These are phyloP conservation scores for Xylariaceae sp. DNA, from an alignment of 2,329 filamentous ascomycete species.

Conservation along the genomic window DNA sequence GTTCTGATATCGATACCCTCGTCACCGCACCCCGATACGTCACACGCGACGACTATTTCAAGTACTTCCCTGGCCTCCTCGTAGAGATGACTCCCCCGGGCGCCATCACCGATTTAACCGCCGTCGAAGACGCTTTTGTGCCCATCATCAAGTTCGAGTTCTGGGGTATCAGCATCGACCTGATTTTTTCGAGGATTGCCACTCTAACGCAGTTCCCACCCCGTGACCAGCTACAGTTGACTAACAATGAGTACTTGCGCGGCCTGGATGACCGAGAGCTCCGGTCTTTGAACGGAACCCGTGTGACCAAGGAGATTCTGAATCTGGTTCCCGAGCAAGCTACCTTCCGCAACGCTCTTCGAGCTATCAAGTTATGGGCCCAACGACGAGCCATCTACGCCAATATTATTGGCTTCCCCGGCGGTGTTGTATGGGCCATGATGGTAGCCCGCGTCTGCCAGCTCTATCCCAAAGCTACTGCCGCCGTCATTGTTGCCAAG, in stretches of 20 bases:
- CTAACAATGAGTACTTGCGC: constrained; percentile 78
- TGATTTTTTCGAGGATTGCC: constrained; percentile 79
- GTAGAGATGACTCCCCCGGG: constrained; percentile 69
- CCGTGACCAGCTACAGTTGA: constrained; percentile 66
- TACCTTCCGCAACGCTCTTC: constrained; percentile 82
- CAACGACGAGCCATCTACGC: constrained; percentile 89
- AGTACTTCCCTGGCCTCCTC: constrained; percentile 77
- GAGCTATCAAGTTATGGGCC: constrained; percentile 95
- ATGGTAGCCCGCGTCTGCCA: constrained; percentile 94
- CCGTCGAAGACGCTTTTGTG: constrained; percentile 86
- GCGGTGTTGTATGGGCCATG: constrained; percentile 98
- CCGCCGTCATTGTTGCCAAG: constrained; percentile 83
- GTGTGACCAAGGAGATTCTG: constrained; percentile 91
- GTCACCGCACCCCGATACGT: constrained; percentile 90
- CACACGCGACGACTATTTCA: constrained; percentile 85
- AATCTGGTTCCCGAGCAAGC: constrained; percentile 82
- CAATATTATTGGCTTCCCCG: constrained; percentile 94
- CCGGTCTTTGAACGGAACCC: constrained; percentile 86
- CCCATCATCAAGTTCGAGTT: constrained; percentile 98
- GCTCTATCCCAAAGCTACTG: constrained; percentile 87
- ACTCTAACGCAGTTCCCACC: constrained; percentile 65
- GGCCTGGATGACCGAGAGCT: constrained; percentile 84
- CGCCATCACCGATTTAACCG: constrained; percentile 79
- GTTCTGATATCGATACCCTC: constrained; percentile 96
- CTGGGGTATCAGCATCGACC: constrained; percentile 85